These are phyloP conservation scores for Pseudozyma thailandica DNA, from an alignment of 1,284 basidiomycete genomes.

Conservation along the genomic window DNA sequence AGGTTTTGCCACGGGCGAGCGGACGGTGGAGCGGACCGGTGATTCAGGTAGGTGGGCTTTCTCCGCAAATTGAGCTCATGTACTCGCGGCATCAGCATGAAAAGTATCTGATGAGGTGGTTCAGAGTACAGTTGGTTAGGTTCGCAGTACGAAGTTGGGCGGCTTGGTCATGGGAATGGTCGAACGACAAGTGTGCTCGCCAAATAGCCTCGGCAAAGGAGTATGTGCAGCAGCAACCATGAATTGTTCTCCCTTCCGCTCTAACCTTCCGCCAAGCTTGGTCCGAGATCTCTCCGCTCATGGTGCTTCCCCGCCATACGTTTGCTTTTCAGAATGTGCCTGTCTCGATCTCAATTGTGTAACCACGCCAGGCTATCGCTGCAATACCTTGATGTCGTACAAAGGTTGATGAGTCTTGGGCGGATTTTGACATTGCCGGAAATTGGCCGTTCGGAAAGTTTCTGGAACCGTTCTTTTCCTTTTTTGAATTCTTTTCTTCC, in stretches of 20 bases:
- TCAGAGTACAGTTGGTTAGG: neutral
- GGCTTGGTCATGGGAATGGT: neutral
- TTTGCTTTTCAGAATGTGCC: no score
- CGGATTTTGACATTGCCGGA: neutral
- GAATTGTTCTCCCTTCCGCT: neutral
- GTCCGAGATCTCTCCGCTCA: no score
- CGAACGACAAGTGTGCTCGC: neutral
- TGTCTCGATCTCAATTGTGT: no score
- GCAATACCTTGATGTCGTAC: no score
- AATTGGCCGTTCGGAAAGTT: slow-evolving; percentile 41
- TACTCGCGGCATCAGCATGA: slow-evolving; percentile 6
- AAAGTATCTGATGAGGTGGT: neutral
- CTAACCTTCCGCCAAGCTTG: neutral
- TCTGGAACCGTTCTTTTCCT: slow-evolving; percentile 1
- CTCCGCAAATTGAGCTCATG: neutral
- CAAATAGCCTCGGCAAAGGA: neutral
- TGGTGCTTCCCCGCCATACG: no score
- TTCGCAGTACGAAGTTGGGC: no score
- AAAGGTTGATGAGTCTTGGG: no score
- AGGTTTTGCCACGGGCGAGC: neutral
- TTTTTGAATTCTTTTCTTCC: neutral
- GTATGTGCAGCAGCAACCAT: neutral
- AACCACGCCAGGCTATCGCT: no score
- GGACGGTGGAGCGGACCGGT: slow-evolving; percentile 20
- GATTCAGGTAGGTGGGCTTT: neutral